phyloP scores from a whole-genome alignment of 1,139 yeast species.

The Kodamaea sp. region DNA sequence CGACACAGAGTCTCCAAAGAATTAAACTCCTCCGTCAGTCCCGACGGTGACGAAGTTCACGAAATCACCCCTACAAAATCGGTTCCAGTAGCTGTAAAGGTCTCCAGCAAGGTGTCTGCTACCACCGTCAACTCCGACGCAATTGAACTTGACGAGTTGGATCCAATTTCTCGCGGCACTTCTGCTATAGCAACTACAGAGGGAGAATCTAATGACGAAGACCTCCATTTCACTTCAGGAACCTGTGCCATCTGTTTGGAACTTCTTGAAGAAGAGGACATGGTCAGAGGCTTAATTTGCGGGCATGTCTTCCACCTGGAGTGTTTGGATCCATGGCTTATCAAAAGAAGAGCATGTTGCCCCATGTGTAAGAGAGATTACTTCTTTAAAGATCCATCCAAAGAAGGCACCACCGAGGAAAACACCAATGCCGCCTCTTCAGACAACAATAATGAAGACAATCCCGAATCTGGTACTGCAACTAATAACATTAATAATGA shows the following conservation, averaged over 20 bases:
- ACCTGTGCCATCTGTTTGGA: constrained; percentile 82
- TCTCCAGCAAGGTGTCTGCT: too few species aligned
- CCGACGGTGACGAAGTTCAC: background rate
- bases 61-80: background rate
- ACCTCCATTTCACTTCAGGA: constrained; percentile 65
- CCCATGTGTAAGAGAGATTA: constrained; percentile 83
- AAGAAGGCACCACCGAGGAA: constrained; percentile 1
- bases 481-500: constrained; percentile 9
- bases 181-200: background rate
- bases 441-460: constrained; percentile 10
- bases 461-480: constrained; percentile 10
- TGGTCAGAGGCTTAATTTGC: constrained; percentile 72
- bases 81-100: too few species aligned
- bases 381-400: constrained; percentile 37
- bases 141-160: background rate
- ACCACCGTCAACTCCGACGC: background rate
- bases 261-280: constrained; percentile 58
- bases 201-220: constrained; percentile 16
- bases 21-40: background rate
- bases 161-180: background rate
- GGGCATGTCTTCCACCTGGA: constrained; percentile 83
- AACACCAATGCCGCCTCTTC: constrained; percentile 10
- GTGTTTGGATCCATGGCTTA: constrained; percentile 84
- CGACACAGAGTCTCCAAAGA: background rate
- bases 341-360: constrained; percentile 74